Conservation (phyloP, 257 asterid species). For the Coffea canephora region DNA sequence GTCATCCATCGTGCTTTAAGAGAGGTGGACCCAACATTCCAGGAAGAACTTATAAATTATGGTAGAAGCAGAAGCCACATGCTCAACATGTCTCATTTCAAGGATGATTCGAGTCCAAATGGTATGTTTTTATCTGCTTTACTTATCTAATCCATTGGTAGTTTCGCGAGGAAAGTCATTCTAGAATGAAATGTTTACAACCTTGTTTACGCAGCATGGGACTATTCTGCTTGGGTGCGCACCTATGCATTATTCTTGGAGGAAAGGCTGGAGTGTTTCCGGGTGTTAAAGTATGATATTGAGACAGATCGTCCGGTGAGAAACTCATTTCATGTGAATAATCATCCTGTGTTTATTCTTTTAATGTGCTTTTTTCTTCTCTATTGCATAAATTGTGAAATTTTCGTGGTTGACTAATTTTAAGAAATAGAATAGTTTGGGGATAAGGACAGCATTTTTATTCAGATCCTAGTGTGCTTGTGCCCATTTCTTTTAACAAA, state of each 20-base stretch:
- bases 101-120: conserved; percentile 93
- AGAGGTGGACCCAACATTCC: conserved; percentile 97
- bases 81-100: conserved; percentile 91
- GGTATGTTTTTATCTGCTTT: conserved; percentile 44
- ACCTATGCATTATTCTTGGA: conserved; percentile 82
- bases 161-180: conserved; percentile 4
- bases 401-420: not conserved
- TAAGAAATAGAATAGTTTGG: not conserved
- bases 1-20: conserved; percentile 96
- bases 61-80: conserved; percentile 82
- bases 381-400: not conserved
- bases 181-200: conserved; percentile 17
- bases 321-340: not conserved
- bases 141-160: conserved; percentile 2
- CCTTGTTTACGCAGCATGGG: conserved; percentile 72
- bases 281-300: conserved; percentile 79
- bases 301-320: conserved; percentile 75
- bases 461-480: not conserved
- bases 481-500: not conserved
- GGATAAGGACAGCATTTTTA: not conserved
- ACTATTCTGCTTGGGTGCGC: conserved; percentile 97
- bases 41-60: conserved; percentile 83
- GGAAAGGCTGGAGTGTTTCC: conserved; percentile 95
- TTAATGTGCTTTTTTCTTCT: not conserved
- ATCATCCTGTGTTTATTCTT: not conserved